phyloP scores from a whole-genome alignment of 2,329 filamentous ascomycete species.

The Botrytis elliptica region DNA sequence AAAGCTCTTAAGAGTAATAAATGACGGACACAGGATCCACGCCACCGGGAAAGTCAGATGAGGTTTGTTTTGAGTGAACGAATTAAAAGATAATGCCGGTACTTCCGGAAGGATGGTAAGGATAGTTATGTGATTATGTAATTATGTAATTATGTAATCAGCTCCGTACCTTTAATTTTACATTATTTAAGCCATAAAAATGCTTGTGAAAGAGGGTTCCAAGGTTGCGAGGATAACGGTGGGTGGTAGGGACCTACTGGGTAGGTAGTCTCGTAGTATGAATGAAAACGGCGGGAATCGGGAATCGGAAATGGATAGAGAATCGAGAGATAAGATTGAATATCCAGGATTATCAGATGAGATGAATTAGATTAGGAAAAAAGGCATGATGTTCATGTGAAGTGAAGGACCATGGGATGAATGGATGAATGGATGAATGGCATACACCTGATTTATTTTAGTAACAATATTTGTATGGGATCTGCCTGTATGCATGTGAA shows the following conservation, averaged over 20 bases:
- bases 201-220: neutral
- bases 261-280: too few relatives aligned
- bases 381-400: neutral
- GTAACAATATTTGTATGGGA: neutral
- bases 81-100: slow-evolving; percentile 11
- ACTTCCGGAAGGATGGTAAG: neutral
- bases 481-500: neutral
- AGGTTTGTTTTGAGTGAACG: neutral
- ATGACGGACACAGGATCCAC: slow-evolving; percentile 15
- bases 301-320: neutral
- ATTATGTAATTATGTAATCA: neutral
- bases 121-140: neutral
- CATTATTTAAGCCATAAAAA: neutral
- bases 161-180: neutral
- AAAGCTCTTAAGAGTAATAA: neutral
- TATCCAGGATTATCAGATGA: neutral
- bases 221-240: too few relatives aligned
- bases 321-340: neutral
- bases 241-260: too few relatives aligned
- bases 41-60: slow-evolving; percentile 17
- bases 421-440: neutral
- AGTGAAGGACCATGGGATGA: neutral
- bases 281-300: neutral
- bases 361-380: neutral
- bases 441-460: neutral